A percentile compares a stretch with the other conserved stretches of the same genome.
Conservation (phyloP, 352 stramenopile genomes). For the Pythium chondricola region DNA sequence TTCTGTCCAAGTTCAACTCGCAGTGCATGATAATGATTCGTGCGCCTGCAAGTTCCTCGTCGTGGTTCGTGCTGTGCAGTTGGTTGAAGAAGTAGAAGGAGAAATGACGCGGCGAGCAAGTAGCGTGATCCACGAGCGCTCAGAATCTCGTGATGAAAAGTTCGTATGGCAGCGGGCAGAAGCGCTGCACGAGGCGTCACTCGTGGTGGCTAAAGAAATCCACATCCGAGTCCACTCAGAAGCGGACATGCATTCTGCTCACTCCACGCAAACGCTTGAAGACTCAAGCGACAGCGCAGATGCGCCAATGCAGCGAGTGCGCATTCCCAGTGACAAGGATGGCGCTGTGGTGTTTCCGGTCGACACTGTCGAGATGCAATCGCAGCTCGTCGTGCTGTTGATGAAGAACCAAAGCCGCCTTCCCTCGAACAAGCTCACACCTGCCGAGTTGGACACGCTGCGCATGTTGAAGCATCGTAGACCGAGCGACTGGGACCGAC, state of each 20-base stretch:
- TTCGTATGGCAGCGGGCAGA: slow-evolving; percentile 23
- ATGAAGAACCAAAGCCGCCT: slow-evolving; percentile 37
- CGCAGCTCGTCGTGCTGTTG: slow-evolving; percentile 28
- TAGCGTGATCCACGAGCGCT: slow-evolving; percentile 1
- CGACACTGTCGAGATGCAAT: slow-evolving; percentile 14
- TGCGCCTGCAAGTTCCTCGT: slow-evolving; percentile 36
- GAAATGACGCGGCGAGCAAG: background rate
- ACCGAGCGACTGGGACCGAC: background rate
- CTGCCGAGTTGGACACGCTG: slow-evolving; percentile 15
- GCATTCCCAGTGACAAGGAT: background rate
- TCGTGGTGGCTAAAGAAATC: slow-evolving; percentile 24
- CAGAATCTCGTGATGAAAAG: too few relatives aligned
- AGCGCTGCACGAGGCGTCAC: slow-evolving; percentile 5
- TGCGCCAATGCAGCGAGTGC: slow-evolving; percentile 4
- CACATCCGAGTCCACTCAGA: background rate
- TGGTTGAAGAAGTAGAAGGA: background rate
- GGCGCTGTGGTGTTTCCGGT: slow-evolving; percentile 2
- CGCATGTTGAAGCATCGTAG: slow-evolving; percentile 2
- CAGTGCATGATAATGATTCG: slow-evolving; percentile 22
- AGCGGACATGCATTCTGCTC: background rate
- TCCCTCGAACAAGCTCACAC: slow-evolving; percentile 21
- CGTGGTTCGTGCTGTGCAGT: slow-evolving; percentile 3
- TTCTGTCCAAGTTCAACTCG: slow-evolving; percentile 24
- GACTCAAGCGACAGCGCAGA: too few relatives aligned
- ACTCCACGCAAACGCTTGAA: background rate